These are phyloP conservation scores for Triticum urartu DNA, from an alignment of 176 grass and related monocot genomes.

Conservation along the genomic window DNA sequence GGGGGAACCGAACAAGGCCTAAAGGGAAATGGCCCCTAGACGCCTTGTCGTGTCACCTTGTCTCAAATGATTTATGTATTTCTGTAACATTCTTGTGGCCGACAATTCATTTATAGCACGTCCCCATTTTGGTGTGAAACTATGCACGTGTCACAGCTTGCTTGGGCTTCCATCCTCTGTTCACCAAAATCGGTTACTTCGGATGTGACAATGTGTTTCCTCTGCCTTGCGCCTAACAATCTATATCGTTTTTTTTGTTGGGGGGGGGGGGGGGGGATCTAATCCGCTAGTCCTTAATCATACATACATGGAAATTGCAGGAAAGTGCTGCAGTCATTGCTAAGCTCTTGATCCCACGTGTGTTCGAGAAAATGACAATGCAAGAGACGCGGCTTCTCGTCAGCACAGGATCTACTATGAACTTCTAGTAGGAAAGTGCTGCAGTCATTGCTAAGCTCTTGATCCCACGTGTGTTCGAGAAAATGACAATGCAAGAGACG, in stretches of 20 bases:
- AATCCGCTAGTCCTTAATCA: background rate
- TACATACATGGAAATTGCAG: slow-evolving; percentile 41
- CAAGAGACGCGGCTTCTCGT: slow-evolving; percentile 66
- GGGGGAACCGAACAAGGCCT: too few relatives aligned
- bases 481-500: slow-evolving; percentile 77
- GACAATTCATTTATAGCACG: background rate
- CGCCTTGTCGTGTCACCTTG: background rate
- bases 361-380: slow-evolving; percentile 89
- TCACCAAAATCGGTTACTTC: background rate
- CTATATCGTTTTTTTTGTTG: background rate
- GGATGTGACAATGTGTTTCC: background rate
- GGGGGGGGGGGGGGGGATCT: background rate
- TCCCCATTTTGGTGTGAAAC: background rate
- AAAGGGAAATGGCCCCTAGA: background rate
- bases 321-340: slow-evolving; percentile 67
- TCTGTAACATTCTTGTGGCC: background rate
- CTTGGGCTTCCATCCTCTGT: background rate
- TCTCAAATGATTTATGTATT: background rate
- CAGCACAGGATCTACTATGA: slow-evolving; percentile 64
- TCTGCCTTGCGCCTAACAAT: background rate
- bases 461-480: slow-evolving; percentile 82
- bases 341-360: slow-evolving; percentile 68
- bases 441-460: slow-evolving; percentile 64
- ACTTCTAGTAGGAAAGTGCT: too few relatives aligned
- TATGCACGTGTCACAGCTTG: too few relatives aligned